Percentiles rank a stretch among this genome's conserved stretches.
Evolutionary conservation across 1,284 basidiomycete species (phyloP).

Genomic region (Ganoderma resinaceum): DNA sequence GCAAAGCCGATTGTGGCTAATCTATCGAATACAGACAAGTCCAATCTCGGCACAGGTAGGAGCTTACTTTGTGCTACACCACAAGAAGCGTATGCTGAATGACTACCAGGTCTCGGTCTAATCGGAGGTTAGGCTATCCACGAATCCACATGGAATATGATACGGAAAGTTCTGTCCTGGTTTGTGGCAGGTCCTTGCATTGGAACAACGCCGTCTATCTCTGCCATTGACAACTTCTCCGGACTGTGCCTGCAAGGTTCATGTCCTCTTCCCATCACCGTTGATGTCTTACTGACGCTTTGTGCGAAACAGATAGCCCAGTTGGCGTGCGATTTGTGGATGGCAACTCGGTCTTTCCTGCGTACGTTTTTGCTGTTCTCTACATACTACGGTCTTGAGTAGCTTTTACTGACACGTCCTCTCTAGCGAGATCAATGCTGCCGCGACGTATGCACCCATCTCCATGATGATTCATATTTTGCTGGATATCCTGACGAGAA

Average conservation of each 20-base stretch:
- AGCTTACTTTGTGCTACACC: background rate
- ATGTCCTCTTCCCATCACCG: constrained; percentile 6
- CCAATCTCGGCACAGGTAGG: constrained; percentile 62
- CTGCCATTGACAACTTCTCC: constrained; percentile 61
- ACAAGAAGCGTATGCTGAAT: background rate
- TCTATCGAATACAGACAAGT: constrained; percentile 60
- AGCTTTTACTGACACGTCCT: background rate
- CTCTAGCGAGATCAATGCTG: constrained; percentile 74
- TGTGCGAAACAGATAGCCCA: constrained; percentile 50
- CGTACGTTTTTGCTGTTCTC: constrained; percentile 46
- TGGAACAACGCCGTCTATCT: constrained; percentile 69
- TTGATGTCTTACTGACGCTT: background rate
- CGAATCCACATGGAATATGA: constrained; percentile 1
- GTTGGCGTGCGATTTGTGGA: constrained; percentile 74
- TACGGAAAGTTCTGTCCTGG: background rate
- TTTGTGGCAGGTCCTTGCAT: constrained; percentile 58
- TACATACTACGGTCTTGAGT: background rate
- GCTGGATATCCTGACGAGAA: constrained; percentile 60
- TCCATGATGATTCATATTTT: background rate
- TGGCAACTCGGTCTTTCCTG: constrained; percentile 72
- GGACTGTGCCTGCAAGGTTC: constrained; percentile 74
- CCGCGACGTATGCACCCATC: constrained; percentile 57
- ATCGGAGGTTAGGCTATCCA: constrained; percentile 49
- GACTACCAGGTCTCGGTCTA: constrained; percentile 39
- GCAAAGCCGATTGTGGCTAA: constrained; percentile 55